These are phyloP conservation scores for Hibiscus tridactylites DNA, from an alignment of 345 rosid species.

Conservation along the genomic window DNA sequence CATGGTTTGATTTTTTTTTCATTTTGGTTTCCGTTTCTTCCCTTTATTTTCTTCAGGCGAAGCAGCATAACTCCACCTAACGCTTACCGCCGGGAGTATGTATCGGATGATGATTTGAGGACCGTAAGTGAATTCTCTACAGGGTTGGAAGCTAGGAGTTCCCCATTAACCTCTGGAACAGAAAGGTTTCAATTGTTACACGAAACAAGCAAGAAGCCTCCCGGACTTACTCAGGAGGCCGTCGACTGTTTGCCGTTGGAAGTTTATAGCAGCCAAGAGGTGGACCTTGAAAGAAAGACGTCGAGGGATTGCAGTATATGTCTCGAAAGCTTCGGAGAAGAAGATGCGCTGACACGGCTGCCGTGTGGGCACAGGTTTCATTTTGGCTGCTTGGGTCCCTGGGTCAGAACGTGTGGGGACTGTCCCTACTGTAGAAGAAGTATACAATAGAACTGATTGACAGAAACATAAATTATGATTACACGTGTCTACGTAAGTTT, in stretches of 20 bases:
- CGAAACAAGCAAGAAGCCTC: conserved; percentile 48
- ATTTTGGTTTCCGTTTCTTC: not conserved
- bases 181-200: conserved; percentile 25
- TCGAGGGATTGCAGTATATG: conserved; percentile 68
- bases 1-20: not conserved
- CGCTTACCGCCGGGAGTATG: conserved; percentile 13
- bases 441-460: conserved; percentile 12
- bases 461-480: not conserved
- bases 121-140: conserved; percentile 21
- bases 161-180: conserved; percentile 19
- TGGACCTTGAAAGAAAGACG: conserved; percentile 14
- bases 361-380: conserved; percentile 76
- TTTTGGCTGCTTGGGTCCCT: conserved; percentile 68
- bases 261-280: conserved; percentile 29
- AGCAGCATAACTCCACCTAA: conserved; percentile 24
- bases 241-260: conserved; percentile 42
- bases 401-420: conserved; percentile 84
- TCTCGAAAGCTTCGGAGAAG: conserved; percentile 66
- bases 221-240: conserved; percentile 57
- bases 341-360: conserved; percentile 46
- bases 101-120: conserved; percentile 32
- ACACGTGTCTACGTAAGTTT: not conserved
- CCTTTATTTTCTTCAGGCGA: conserved; percentile 23
- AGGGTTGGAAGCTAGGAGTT: conserved; percentile 15
- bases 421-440: conserved; percentile 87